A percentile compares a stretch with the other conserved stretches of the same genome.
Evolutionary conservation across 768 basidiomycete species (phyloP).

Genomic region (Serendipita sp.): DNA sequence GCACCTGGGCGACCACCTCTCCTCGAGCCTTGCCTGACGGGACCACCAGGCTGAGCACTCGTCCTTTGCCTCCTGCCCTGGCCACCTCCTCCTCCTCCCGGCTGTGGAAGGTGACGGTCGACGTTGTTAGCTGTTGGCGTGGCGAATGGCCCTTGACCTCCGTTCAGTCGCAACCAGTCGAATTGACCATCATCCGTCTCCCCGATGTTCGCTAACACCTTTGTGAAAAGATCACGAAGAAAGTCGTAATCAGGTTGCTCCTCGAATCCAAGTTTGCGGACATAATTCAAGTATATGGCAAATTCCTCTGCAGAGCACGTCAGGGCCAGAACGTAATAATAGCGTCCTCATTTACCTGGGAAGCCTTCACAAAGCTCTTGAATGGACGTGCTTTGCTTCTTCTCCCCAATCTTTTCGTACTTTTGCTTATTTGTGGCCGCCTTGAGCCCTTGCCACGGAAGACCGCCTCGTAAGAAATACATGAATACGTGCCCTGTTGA

Average conservation of each 20-base stretch:
- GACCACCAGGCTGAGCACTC: not conserved
- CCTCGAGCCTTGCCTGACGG: not conserved
- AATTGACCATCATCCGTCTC: conserved; percentile 87
- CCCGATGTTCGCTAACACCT: conserved; percentile 79
- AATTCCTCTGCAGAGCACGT: conserved; percentile 54
- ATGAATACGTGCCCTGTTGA: conserved; percentile 71
- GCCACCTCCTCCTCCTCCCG: not conserved
- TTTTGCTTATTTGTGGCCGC: conserved; percentile 99
- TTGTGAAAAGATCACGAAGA: conserved; percentile 82
- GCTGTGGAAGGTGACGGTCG: not conserved
- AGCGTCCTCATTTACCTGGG: conserved; percentile 31
- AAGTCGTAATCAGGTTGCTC: conserved; percentile 99
- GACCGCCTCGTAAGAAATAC: conserved; percentile 92
- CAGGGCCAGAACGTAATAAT: no score
- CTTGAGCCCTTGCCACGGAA: conserved; percentile 98
- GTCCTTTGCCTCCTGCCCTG: not conserved
- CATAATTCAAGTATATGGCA: conserved; percentile 96
- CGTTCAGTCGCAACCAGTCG: conserved; percentile 91
- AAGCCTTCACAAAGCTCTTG: conserved; percentile 93
- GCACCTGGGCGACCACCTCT: not conserved
- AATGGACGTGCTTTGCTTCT: conserved; percentile 97
- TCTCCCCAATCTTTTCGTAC: conserved; percentile 99
- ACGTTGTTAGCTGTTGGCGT: conserved; percentile 5
- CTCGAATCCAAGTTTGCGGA: conserved; percentile 96
- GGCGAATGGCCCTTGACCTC: conserved; percentile 26